phyloP scores from a whole-genome alignment of 805 yeast genomes.

The Yarrowia sp. region DNA sequence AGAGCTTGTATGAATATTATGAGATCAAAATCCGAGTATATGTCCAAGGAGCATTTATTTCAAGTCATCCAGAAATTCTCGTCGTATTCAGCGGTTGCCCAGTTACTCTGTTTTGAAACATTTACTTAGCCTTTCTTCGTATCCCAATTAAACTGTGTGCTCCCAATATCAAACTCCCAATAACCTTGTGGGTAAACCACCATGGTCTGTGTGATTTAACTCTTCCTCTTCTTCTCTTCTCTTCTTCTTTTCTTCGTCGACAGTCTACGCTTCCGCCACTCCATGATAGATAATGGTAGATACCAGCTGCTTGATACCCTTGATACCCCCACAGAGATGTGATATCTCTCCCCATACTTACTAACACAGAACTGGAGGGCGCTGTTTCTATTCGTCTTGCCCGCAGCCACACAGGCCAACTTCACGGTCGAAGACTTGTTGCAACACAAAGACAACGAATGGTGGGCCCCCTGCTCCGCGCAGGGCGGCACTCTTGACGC shows the following conservation, averaged over 20 bases:
- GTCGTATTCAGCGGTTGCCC: not conserved
- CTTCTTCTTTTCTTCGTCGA: constrained; percentile 23
- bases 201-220: constrained; percentile 19
- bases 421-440: constrained; percentile 26
- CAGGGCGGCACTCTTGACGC: constrained; percentile 2
- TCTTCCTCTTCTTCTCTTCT: constrained; percentile 1
- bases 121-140: not conserved
- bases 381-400: constrained; percentile 19
- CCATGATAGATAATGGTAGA: constrained; percentile 36
- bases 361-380: constrained; percentile 37
- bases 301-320: constrained; percentile 24
- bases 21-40: too few relatives aligned
- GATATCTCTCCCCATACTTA: constrained; percentile 1
- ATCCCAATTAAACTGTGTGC: constrained; percentile 8
- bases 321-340: not conserved
- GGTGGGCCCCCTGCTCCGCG: constrained; percentile 32
- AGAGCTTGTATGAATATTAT: too few relatives aligned
- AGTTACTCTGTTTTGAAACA: not conserved
- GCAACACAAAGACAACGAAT: constrained; percentile 33
- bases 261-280: constrained; percentile 28
- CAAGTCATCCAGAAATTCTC: too few relatives aligned
- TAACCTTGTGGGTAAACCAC: not conserved
- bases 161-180: not conserved
- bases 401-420: constrained; percentile 21
- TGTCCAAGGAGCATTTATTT: too few relatives aligned